Evolutionary conservation across 169 alveolate species (phyloP).

Genomic region (Plasmodium gaboni): DNA sequence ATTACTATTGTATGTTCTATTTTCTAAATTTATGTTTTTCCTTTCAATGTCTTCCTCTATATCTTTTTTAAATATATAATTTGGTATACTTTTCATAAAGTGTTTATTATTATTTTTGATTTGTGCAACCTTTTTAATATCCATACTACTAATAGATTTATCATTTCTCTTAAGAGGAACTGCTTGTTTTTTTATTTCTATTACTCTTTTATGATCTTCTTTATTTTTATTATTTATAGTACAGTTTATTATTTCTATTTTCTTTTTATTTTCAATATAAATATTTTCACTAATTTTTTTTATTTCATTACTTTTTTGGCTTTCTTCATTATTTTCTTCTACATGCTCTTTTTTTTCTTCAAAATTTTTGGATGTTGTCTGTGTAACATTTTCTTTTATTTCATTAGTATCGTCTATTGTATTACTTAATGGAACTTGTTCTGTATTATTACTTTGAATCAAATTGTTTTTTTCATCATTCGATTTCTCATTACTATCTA

Average conservation of each 20-base stretch:
- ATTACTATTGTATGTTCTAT: neutral
- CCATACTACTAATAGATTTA: neutral
- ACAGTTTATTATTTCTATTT: slow-evolving; percentile 14
- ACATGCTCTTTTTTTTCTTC: slow-evolving; percentile 20
- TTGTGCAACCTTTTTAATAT: neutral
- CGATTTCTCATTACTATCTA: neutral
- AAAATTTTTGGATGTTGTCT: neutral
- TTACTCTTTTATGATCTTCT: slow-evolving; percentile 1
- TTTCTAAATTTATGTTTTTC: neutral
- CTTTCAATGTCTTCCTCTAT: slow-evolving; percentile 1
- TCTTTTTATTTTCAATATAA: slow-evolving; percentile 15
- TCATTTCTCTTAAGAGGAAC: slow-evolving; percentile 12
- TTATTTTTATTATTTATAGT: slow-evolving; percentile 7
- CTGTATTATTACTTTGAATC: neutral
- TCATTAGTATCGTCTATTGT: neutral
- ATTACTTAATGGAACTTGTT: neutral
- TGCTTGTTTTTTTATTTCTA: slow-evolving; percentile 12
- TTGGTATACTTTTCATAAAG: neutral
- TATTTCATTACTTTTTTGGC: neutral
- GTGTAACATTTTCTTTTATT: neutral
- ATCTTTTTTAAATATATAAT: neutral
- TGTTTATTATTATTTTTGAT: neutral
- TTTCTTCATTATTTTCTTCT: slow-evolving; percentile 20
- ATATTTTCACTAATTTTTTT: slow-evolving; percentile 7
- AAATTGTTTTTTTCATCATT: neutral